Base-by-base conservation (phyloP, 352 stramenopile species). In the Phytopythium mirpurense region DNA sequence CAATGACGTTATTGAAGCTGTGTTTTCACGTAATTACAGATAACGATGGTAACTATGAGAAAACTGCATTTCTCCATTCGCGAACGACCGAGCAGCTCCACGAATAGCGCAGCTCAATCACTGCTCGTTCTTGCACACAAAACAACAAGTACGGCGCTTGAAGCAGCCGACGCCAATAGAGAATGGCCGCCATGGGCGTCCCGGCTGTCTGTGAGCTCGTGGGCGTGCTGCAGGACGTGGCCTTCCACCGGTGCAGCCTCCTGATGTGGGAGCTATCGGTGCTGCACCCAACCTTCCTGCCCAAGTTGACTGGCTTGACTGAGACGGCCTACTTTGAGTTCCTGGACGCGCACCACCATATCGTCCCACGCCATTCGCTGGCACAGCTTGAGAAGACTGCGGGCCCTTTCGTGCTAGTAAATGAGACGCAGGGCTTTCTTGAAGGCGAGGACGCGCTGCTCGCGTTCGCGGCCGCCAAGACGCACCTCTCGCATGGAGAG, bases 171-270 rank as follows among this genome's bases (percentile, higher is more conserved):
- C n/a, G n/a, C n/a, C n/a, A n/a, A n/a, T n/a, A n/a, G n/a, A n/a
- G n/a, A n/a, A n/a, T n/a, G n/a, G n/a, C n/a, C n/a, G n/a, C n/a
- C n/a, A n/a, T n/a, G n/a, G 21, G n/a, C 14, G 23, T 6, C 4
- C 19, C 47, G 10, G 47, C 21, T 5, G 47, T 34, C 12, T 86
- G 70, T n/a, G 79, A 88, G 61, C 62, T 90, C 44, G 70, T 79
- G 18, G 79, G 79, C 6, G 55, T 76, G 27, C 65, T 84, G 21
- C 64, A 70, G 2, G 79, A 88, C 46, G 68, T 69, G 16, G 66
- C 78, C 37, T 88, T 74, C 60, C 79, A 90, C 42, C 74, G 79
- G 23, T 86, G 74, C 45, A 65, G 59, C 36, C 38, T 90, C 38
- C 56, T 90, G 38, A 64, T 90, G 10, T 74, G 81, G 14, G 74